Conservation (phyloP, 2,329 filamentous ascomycete species). For the Ceratocystis lukuohia region DNA sequence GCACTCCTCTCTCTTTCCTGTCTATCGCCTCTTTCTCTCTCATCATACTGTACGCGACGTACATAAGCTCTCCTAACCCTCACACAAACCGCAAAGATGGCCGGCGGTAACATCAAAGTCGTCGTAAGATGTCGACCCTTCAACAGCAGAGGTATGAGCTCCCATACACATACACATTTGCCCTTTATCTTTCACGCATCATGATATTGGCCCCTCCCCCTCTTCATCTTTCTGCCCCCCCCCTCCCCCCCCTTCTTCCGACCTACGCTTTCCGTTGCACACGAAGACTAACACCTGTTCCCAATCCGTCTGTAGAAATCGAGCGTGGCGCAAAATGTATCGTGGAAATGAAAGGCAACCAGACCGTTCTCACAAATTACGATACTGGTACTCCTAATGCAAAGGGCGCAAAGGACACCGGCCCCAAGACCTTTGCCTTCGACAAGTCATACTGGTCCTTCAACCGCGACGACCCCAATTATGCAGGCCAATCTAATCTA, state of each 20-base stretch:
- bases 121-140: constrained; percentile 94
- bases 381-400: constrained; percentile 62
- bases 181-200: neutral
- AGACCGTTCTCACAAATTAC: constrained; percentile 73
- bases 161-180: neutral
- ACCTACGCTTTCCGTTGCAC: too few species aligned
- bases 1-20: neutral
- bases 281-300: neutral
- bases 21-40: neutral
- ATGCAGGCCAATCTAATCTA: constrained; percentile 79
- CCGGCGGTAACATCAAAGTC: constrained; percentile 95
- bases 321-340: constrained; percentile 92
- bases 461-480: constrained; percentile 64
- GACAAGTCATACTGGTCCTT: constrained; percentile 99
- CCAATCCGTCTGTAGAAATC: constrained; percentile 46
- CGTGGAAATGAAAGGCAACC: constrained; percentile 85
- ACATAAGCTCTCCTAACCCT: neutral
- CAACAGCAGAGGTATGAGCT: constrained; percentile 68
- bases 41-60: too few species aligned
- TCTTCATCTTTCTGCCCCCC: neutral
- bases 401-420: constrained; percentile 58
- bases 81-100: constrained; percentile 10
- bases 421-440: constrained; percentile 81
- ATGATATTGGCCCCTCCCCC: neutral
- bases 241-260: neutral